phyloP scores from a whole-genome alignment of 345 rosid species.

The Leavenworthia alabamica region DNA sequence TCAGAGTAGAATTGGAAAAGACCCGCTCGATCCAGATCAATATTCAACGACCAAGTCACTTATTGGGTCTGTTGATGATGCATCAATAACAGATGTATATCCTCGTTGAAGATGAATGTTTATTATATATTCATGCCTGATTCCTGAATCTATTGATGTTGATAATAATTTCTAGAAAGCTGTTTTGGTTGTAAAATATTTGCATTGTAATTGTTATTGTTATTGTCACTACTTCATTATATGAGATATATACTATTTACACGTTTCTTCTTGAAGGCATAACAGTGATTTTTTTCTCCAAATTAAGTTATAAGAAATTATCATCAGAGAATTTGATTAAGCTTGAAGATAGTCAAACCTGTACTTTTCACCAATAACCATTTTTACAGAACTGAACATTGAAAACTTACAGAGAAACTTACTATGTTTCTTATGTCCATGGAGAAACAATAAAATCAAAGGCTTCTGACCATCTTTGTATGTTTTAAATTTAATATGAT shows the following conservation, averaged over 20 bases:
- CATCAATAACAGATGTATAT: conserved; percentile 36
- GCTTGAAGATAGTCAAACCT: not conserved
- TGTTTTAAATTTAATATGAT: not conserved
- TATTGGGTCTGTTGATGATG: conserved; percentile 33
- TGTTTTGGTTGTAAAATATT: not conserved
- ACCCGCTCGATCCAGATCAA: conserved; percentile 4
- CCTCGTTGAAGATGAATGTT: conserved; percentile 33
- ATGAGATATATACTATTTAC: not conserved
- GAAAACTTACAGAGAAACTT: not conserved
- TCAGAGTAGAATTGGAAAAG: conserved; percentile 7
- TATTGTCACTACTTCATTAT: not conserved
- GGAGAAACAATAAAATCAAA: not conserved
- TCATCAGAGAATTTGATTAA: not conserved
- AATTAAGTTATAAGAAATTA: too few species aligned
- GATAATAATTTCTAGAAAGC: not conserved
- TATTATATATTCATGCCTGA: not conserved
- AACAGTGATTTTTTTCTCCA: not conserved
- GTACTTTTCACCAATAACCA: too few species aligned
- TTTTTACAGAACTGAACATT: not conserved
- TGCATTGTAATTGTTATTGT: not conserved
- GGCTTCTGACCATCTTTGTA: not conserved
- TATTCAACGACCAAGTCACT: conserved; percentile 13
- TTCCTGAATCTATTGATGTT: not conserved
- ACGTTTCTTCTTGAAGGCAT: not conserved
- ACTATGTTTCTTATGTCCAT: not conserved